phyloP scores from a whole-genome alignment of 306 rosid species.

The Inga oerstediana region DNA sequence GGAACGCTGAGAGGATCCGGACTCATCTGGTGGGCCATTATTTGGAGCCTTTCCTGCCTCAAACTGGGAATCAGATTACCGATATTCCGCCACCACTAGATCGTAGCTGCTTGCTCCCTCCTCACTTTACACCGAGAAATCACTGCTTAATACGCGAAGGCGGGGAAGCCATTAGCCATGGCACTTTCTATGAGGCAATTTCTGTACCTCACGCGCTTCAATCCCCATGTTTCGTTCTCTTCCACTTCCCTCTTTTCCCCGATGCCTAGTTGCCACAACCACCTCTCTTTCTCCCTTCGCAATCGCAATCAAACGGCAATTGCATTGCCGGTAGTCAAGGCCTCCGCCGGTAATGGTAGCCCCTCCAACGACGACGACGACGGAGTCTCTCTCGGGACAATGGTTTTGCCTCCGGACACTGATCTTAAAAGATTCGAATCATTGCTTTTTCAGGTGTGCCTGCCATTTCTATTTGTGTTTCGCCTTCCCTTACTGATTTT shows the following conservation, averaged over 20 bases:
- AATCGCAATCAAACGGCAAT: slow-evolving; percentile 14
- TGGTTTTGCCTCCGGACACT: slow-evolving; percentile 65
- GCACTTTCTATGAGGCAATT: slow-evolving; percentile 42
- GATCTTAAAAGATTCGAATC: slow-evolving; percentile 72
- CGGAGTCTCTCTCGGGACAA: slow-evolving; percentile 83
- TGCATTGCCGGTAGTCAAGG: slow-evolving; percentile 31
- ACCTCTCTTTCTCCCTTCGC: slow-evolving; percentile 30
- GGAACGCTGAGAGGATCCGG: too few species aligned
- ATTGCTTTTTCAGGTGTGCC: slow-evolving; percentile 73
- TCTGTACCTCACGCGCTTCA: slow-evolving; percentile 21
- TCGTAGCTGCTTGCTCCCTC: neutral
- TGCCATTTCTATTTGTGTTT: neutral
- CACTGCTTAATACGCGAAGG: neutral
- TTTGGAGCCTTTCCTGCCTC: neutral
- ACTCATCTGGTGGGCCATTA: neutral
- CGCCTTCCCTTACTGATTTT: neutral
- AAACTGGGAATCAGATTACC: neutral
- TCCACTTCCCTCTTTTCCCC: slow-evolving; percentile 28
- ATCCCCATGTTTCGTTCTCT: slow-evolving; percentile 35
- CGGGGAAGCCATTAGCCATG: slow-evolving; percentile 57
- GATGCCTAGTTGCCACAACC: slow-evolving; percentile 5
- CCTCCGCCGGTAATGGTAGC: slow-evolving; percentile 46
- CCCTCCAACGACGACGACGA: slow-evolving; percentile 48
- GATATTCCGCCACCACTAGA: neutral
- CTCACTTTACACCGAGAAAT: neutral